Base-by-base conservation (phyloP, 345 rosid genomes). In the Orychophragmus violaceus region DNA sequence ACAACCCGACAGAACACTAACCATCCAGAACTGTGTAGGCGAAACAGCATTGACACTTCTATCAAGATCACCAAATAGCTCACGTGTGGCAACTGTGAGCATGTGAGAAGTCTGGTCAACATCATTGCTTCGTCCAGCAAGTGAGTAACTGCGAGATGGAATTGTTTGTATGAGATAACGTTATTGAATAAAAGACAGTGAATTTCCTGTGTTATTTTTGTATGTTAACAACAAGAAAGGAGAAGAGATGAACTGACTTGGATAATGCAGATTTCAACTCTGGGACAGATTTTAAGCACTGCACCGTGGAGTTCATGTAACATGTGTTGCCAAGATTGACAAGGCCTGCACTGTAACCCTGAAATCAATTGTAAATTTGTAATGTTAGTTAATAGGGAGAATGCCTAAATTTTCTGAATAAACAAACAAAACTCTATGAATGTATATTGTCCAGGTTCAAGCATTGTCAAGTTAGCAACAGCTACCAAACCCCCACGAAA, bases 21-120 rank as follows among this genome's bases (percentile, higher is more conserved):
- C 99, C 96, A 78, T 87, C 99, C 99, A 94, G 83, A 94, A 94
- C 72, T 94, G 95, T 80, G 81, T 82, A 42, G 96, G 99, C 41
- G 96, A 91, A 72, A 94, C 97, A 59, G 97, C 80, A 76, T 85
- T 88, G 77, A 82, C 88, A 84, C 89, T 91, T 82, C 78, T 88
- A 77, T 91, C 95, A 22, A 94, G 95, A 68, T 94, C 96, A 67
- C 61, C 81, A 66, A 94, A 91, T 63, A 91, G 71, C 54, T 94
- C 96, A 61, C 88, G 85, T n/a, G 96, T 94, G 48, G 99, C 96
- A 76, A 83, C 85, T 6, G 99, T 85, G 79, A 94, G 72, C 88
- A 82, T 87, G 75, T 94, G 99, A 65, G 99, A 94, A 76, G 92
- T 81, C 59, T 84, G 96, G 79, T 94, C 99, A 61, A 89, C 64